Evolutionary conservation across 1,284 basidiomycete genomes (phyloP), one percentile per base, ranked within the genome.

Genomic region (Trichosporon ovoides): DNA sequence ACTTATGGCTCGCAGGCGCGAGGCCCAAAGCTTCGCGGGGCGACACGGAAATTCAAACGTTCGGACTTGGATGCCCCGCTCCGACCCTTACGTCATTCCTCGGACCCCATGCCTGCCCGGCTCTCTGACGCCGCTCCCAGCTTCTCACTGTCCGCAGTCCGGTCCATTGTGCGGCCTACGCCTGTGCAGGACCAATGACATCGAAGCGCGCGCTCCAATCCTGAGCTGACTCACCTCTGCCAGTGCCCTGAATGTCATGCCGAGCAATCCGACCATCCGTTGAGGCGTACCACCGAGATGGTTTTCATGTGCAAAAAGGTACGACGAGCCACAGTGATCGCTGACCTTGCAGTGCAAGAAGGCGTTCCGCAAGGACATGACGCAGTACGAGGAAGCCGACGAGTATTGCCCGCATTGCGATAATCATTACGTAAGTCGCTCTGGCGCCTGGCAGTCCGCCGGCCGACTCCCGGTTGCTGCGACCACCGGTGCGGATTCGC

Each of bases 351-450:
- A 75, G 78, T 98, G 96, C 81, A 89, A 89, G 74, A 94, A 94
- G 78, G 93, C 91, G 2, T 98, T 98, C 76, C 80, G 95, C 62
- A 98, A 98, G 79, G 91, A 97, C 75, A 91, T 97, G 87, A 67
- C 81, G 0, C 79, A 77, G 28, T 98, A 91, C 72, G 96, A 98
- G 70, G 92, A 96, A 74, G 89, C 89, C 65, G 95, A 98, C 74
- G 95, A 98, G 78, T 98, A 87, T 76, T 98, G 96, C 73, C 95
- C 96, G 0, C 88, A 97, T 77, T 98, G 95, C 74, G 93, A 96
- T 76, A 98, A 98, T 73, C 91, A 94, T 73, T 98, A 93, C 76
- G 94, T 95, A 75, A 19, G 20, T 20, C 38, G 18, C 18, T 18
- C 7, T 6, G 16, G 14, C 14, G 37, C 6, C 28, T n/a, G n/a